Conservation (phyloP, 371 early-diverging fungal genomes). For the Mucor irregularis region DNA sequence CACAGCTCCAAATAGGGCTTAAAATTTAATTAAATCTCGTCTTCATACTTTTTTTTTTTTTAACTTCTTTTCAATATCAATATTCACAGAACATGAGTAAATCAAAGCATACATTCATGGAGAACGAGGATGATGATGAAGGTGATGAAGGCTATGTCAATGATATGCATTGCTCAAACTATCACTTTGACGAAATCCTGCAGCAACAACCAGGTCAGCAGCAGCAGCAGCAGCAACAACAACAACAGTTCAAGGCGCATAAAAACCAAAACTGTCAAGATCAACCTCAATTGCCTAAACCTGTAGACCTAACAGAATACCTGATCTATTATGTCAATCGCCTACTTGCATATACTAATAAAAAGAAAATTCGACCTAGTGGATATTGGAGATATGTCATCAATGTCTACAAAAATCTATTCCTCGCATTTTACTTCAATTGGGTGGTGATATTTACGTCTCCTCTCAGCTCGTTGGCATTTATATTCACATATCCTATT, state of each 20-base stretch:
- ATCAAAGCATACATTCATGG: constrained; percentile 1
- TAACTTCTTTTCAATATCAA: neutral
- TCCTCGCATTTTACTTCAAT: constrained; percentile 40
- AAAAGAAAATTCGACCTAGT: constrained; percentile 14
- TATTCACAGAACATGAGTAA: neutral
- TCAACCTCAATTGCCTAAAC: neutral
- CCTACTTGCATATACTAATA: neutral
- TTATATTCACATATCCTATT: constrained; percentile 26
- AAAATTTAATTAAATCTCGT: too few species aligned
- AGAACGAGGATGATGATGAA: neutral
- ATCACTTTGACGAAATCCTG: constrained; percentile 1
- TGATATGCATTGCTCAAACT: neutral
- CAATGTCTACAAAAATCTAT: constrained; percentile 28
- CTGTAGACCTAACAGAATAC: constrained; percentile 1
- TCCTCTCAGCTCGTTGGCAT: constrained; percentile 31
- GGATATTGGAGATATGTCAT: constrained; percentile 26
- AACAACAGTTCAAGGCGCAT: too few species aligned
- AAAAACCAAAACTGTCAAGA: neutral
- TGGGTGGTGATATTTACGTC: constrained; percentile 24
- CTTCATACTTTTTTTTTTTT: neutral
- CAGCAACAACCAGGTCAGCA: too few species aligned
- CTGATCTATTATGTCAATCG: constrained; percentile 1
- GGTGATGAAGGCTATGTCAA: neutral
- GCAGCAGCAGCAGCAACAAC: too few species aligned
- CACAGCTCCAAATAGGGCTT: too few species aligned